These are phyloP conservation scores for Aechmea fasciata DNA, from an alignment of 176 grass and related monocot genomes.

Conservation along the genomic window DNA sequence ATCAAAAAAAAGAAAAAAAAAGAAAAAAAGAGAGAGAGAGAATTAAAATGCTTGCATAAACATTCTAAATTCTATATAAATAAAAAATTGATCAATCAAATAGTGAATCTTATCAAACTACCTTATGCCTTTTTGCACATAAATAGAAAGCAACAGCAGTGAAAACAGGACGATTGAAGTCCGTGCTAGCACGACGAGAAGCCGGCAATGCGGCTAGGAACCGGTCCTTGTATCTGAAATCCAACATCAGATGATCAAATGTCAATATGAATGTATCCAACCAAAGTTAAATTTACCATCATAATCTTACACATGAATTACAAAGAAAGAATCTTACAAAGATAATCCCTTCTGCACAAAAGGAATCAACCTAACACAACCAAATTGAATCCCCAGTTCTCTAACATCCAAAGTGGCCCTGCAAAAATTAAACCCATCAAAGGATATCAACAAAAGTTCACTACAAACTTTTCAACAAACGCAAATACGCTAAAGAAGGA, in stretches of 20 bases:
- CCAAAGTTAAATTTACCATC: background rate
- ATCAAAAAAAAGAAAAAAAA: background rate
- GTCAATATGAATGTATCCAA: conserved; percentile 1
- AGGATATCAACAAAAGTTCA: background rate
- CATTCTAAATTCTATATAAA: background rate
- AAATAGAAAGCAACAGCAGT: conserved; percentile 86
- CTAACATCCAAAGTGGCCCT: conserved; percentile 64
- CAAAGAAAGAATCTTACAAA: conserved; percentile 39
- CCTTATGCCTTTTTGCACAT: conserved; percentile 94
- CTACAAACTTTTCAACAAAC: background rate
- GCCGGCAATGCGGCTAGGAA: conserved; percentile 70
- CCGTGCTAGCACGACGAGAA: conserved; percentile 65
- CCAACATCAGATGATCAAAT: background rate
- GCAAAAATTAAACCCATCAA: conserved; percentile 19
- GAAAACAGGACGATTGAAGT: conserved; percentile 77
- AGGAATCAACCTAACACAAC: conserved; percentile 86
- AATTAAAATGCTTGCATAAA: background rate
- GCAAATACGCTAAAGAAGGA: background rate
- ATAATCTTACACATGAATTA: background rate
- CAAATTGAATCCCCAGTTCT: conserved; percentile 85
- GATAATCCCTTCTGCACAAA: conserved; percentile 75
- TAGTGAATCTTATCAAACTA: conserved; percentile 4
- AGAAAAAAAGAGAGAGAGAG: too few species aligned
- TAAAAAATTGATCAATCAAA: too few species aligned
- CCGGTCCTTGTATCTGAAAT: conserved; percentile 75